Conservation (phyloP, 2,329 filamentous ascomycete species). For the Paecilomyces formosus region DNA sequence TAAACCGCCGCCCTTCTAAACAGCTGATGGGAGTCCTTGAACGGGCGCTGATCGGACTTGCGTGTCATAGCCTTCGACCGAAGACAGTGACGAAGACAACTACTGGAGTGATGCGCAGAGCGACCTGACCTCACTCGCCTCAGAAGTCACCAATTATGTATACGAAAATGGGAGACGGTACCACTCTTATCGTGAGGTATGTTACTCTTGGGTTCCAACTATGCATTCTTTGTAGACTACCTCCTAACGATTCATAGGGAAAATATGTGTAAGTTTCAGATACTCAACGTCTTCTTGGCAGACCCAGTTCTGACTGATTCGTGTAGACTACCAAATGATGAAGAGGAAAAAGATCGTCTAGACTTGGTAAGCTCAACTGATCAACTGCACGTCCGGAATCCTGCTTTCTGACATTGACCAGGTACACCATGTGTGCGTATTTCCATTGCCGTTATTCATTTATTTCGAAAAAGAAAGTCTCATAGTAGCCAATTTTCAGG, state of each 20-base stretch:
- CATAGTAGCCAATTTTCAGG: neutral
- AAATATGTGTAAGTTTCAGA: neutral
- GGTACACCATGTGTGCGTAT: neutral
- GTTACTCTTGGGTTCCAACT: neutral
- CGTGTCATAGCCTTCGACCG: neutral
- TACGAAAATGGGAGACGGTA: neutral
- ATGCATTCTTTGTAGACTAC: neutral
- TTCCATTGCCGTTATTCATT: neutral
- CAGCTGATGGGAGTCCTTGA: neutral
- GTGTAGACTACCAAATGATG: neutral
- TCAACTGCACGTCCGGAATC: neutral
- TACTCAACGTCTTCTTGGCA: too few relatives aligned
- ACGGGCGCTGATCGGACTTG: neutral
- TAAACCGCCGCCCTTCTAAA: neutral
- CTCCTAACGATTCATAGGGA: neutral
- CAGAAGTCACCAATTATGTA: neutral
- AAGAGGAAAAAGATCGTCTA: neutral
- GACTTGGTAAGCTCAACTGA: neutral
- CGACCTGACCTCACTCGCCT: neutral
- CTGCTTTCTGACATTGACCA: neutral
- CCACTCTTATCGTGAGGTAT: neutral
- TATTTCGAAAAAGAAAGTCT: neutral
- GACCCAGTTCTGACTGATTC: neutral
- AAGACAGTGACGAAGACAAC: neutral
- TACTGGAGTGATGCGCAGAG: neutral